Base-by-base conservation (phyloP, 2,329 filamentous ascomycete genomes). In the Ceratocystis huliohia region DNA sequence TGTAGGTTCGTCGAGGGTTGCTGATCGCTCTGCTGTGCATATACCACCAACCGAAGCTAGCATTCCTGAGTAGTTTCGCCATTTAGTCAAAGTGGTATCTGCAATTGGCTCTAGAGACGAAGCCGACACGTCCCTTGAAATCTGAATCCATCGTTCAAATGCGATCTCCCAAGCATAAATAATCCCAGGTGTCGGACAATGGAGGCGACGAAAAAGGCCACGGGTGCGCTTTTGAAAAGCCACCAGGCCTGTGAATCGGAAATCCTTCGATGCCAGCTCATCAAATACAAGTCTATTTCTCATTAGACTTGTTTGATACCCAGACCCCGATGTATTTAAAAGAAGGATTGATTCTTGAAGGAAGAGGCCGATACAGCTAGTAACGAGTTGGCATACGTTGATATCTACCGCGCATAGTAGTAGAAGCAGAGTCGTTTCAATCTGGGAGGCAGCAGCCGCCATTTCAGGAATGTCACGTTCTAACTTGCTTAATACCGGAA, bases 31-130 rank as follows among this genome's bases (percentile, higher is more conserved):
- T 2, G 85, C 81, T 7, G 83, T 83, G 72, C 86, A 88, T 65
- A 85, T 81, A 1, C 86, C 85, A 15, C 84, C 85, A 4, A 88
- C 75, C 0, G 86, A 87, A 4, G 85, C 85, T 10, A 88, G 77
- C 69, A 88, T 87, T 0, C 86, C 86, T 1, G 85, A 87, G 70
- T 84, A 81, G 69, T 88, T 88, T 46, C 86, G 80, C 86, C 86
- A 88, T 71, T 88, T 84, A 0, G 81, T 79, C 15, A 87, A 74
- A 2, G 78, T 77, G 68, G 75, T 80, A 69, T 87, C 84, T 45
- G 84, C 80, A 20, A 84, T 74, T 6, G 74, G 74, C 25, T 86
- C 81, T 3, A 77, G 70, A 1, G 79, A 73, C 1, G 78, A 77
- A n/a, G 78, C 79, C 17, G 83, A 83, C 8, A 88, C 80, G 64